Base-by-base conservation (phyloP, 305 asterid genomes). In the Fraxinus paxiana region DNA sequence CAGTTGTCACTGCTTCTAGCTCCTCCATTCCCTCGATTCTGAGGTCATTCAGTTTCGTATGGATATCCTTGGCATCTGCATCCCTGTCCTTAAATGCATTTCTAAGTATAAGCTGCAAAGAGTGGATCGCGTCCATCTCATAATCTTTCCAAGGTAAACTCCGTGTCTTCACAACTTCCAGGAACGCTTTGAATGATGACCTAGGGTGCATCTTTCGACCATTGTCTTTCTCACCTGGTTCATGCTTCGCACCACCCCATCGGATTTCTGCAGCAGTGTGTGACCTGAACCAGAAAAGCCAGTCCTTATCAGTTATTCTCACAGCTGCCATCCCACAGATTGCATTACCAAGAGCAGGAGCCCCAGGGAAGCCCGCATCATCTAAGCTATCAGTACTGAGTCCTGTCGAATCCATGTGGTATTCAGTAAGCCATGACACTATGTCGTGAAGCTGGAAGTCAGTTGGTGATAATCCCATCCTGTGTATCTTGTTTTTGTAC, bases 251-350 rank as follows among this genome's bases (percentile, higher is more conserved):
- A 18, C 99, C 97, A 73, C 97, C 97, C 98, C 98, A 95, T 28
- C 94, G 90, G 46, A 93, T 80, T 80, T 91, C 99, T 0, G 91
- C 91, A 41, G 98, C 99, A n/a, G 98, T 90, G 85, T 93, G 98
- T 37, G 97, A 88, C 78, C 99, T 86, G 83, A 91, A 95, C 99
- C 99, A 95, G 86, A 95, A 92, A 28, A 95, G 93, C 98, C 97
- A 92, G 83, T 93, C 98, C 61, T 80, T 88, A 10, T 92, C 93
- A 2, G 90, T 91, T 65, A 95, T 87, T 82, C 87, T 92, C 33
- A 95, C 99, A 37, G 97, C 98, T 31, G 97, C 99, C 98, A 92
- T 93, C 72, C 99, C 99, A 71, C 97, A 95, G 22, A 95, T 82
- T 8, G 89, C 89, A 61, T 92, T 89, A 7, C 97, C 98, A 6